Evolutionary conservation across 2,329 filamentous ascomycete genomes (phyloP).

Genomic region (Intubia oerlemansii): DNA sequence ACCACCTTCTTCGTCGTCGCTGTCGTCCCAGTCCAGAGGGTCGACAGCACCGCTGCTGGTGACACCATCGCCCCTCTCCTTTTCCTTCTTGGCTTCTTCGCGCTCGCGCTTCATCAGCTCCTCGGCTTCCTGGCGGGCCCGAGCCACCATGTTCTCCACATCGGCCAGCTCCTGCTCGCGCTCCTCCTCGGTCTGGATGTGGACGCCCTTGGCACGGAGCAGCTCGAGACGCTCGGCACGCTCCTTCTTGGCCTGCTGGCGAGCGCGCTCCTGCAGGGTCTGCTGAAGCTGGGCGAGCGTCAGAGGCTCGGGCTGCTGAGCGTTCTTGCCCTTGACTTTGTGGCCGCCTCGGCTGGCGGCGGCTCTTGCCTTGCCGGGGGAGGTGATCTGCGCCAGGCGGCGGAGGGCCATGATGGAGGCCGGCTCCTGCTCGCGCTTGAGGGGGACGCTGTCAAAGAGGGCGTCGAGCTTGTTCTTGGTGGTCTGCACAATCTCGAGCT

Average conservation of each 20-base stretch:
- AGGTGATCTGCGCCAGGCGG: conserved; percentile 46
- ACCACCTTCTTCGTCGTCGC: conserved; percentile 20
- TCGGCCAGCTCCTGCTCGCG: conserved; percentile 61
- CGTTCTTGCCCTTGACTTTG: conserved; percentile 1
- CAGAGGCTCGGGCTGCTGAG: no score
- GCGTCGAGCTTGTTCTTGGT: conserved; percentile 30
- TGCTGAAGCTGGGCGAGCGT: conserved; percentile 32
- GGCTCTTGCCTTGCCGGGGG: conserved; percentile 25
- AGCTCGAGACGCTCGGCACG: conserved; percentile 56
- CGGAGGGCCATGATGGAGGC: conserved; percentile 47
- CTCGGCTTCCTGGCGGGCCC: conserved; percentile 59
- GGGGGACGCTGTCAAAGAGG: conserved; percentile 51
- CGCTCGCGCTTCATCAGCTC: conserved; percentile 61
- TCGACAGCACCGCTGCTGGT: conserved; percentile 26
- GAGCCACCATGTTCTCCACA: conserved; percentile 74
- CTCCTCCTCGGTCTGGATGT: conserved; percentile 71
- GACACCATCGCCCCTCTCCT: conserved; percentile 29
- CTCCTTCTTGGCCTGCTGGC: conserved; percentile 59
- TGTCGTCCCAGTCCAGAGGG: conserved; percentile 7
- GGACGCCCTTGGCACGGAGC: conserved; percentile 58
- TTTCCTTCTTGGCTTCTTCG: conserved; percentile 46
- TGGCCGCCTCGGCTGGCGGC: conserved; percentile 4
- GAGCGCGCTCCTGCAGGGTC: conserved; percentile 42
- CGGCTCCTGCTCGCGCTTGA: conserved; percentile 38
- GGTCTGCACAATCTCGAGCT: conserved; percentile 37